Percentiles rank a stretch among this genome's conserved stretches.
Conservation (phyloP, 768 basidiomycete genomes). For the Flagelloscypha sp. region DNA sequence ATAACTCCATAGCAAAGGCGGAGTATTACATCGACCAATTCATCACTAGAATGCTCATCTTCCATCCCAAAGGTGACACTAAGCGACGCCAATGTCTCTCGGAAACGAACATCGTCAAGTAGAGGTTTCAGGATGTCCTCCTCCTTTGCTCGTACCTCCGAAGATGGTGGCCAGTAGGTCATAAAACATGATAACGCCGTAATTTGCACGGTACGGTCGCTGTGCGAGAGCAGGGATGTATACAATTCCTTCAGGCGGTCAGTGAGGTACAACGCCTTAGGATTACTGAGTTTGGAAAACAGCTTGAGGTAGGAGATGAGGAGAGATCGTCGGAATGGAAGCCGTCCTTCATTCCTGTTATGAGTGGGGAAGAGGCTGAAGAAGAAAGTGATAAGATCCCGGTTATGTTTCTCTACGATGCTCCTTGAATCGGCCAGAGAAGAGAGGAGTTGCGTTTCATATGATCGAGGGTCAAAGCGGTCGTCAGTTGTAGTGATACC, state of each 20-base stretch:
- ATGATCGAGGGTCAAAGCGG: conserved; percentile 66
- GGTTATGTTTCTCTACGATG: conserved; percentile 80
- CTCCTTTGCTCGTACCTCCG: conserved; percentile 38
- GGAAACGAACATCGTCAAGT: conserved; percentile 79
- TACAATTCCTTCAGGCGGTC: conserved; percentile 61
- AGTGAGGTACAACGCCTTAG: conserved; percentile 75
- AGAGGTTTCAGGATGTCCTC: conserved; percentile 62
- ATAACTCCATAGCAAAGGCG: conserved; percentile 83
- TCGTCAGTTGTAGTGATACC: conserved; percentile 26
- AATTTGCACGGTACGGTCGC: conserved; percentile 71
- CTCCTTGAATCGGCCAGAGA: conserved; percentile 60
- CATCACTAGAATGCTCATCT: conserved; percentile 45
- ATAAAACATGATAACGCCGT: conserved; percentile 71
- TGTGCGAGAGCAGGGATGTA: conserved; percentile 70
- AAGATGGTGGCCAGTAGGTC: conserved; percentile 65
- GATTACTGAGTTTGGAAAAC: conserved; percentile 86
- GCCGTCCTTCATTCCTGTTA: no score
- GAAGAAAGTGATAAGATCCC: conserved; percentile 83
- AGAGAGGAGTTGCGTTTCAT: conserved; percentile 73
- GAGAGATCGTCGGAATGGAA: conserved; percentile 40
- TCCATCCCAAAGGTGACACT: conserved; percentile 51
- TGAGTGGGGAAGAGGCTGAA: conserved; percentile 39
- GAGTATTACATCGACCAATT: conserved; percentile 61
- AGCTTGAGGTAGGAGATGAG: conserved; percentile 74
- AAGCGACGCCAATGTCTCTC: conserved; percentile 78